These are phyloP conservation scores for Pythium chondricola DNA, from an alignment of 352 stramenopile genomes.

Conservation along the genomic window DNA sequence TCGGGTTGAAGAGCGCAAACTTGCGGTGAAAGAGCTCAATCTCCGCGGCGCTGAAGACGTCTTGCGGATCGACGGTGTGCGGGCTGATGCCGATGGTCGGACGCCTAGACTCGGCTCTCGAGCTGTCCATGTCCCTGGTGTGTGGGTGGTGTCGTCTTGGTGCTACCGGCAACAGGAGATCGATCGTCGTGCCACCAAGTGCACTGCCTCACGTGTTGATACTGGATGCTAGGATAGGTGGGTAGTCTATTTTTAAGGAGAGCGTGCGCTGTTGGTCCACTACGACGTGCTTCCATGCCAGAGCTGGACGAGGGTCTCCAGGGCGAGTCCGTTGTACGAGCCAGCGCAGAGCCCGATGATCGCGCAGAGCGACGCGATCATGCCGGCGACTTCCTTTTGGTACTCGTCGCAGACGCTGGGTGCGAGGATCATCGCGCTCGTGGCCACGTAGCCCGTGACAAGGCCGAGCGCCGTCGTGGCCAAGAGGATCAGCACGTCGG, in stretches of 20 bases:
- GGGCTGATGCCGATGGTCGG: constrained; percentile 15
- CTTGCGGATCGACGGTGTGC: constrained; percentile 22
- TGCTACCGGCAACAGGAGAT: too few relatives aligned
- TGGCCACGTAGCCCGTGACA: constrained; percentile 75
- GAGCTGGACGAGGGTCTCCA: constrained; percentile 63
- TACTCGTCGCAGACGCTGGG: constrained; percentile 69
- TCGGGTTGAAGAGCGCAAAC: constrained; percentile 41
- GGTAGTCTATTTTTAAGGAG: too few relatives aligned
- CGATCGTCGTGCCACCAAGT: too few relatives aligned
- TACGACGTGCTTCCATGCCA: too few relatives aligned
- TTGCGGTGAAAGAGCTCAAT: constrained; percentile 40
- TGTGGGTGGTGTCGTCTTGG: too few relatives aligned
- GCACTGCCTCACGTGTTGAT: too few relatives aligned
- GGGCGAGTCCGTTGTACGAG: constrained; percentile 66
- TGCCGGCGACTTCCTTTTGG: constrained; percentile 73
- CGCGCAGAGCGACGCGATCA: constrained; percentile 61
- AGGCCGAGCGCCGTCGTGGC: constrained; percentile 53
- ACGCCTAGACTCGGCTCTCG: background rate
- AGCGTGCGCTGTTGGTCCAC: too few relatives aligned
- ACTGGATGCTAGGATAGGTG: too few relatives aligned
- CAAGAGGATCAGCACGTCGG: constrained; percentile 44
- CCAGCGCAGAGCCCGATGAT: constrained; percentile 69
- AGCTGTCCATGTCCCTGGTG: background rate
- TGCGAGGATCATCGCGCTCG: constrained; percentile 66
- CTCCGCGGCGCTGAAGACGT: constrained; percentile 43